Percentiles rank a stretch among this genome's conserved stretches.
Conservation (phyloP, 768 basidiomycete species). For the Trametes cingulata region DNA sequence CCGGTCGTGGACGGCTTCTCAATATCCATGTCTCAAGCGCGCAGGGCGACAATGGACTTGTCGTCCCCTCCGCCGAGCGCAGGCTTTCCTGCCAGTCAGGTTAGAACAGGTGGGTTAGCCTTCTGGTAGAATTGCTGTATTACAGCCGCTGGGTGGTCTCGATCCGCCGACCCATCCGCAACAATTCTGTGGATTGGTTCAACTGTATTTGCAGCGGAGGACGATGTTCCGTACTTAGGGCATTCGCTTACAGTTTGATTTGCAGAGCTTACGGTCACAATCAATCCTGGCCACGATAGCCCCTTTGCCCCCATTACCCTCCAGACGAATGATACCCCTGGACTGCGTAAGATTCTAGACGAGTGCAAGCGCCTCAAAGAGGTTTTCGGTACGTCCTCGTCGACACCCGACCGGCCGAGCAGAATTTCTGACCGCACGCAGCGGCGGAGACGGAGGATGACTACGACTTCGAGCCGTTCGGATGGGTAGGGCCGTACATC, state of each 20-base stretch:
- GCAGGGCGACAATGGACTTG: slow-evolving; percentile 40
- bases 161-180: too few relatives aligned
- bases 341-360: slow-evolving; percentile 46
- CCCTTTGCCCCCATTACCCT: slow-evolving; percentile 41
- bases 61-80: slow-evolving; percentile 26
- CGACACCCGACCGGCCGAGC: not conserved
- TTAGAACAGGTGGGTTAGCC: slow-evolving; percentile 43
- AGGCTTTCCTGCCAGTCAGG: slow-evolving; percentile 31
- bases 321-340: slow-evolving; percentile 48
- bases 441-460: slow-evolving; percentile 9
- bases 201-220: too few relatives aligned
- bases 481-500: slow-evolving; percentile 47
- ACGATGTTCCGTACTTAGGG: too few relatives aligned
- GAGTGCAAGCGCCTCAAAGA: slow-evolving; percentile 62
- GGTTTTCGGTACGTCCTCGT: slow-evolving; percentile 40
- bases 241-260: too few relatives aligned
- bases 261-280: slow-evolving; percentile 58
- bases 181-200: too few relatives aligned
- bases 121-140: not conserved
- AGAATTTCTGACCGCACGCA: not conserved
- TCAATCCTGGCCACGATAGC: slow-evolving; percentile 46
- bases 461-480: slow-evolving; percentile 38
- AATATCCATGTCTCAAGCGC: slow-evolving; percentile 58
- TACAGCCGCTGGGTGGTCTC: too few relatives aligned
- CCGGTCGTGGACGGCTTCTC: slow-evolving; percentile 58